Evolutionary conservation across 2,329 filamentous ascomycete genomes (phyloP).

Genomic region (Clarireedia monteithiana): DNA sequence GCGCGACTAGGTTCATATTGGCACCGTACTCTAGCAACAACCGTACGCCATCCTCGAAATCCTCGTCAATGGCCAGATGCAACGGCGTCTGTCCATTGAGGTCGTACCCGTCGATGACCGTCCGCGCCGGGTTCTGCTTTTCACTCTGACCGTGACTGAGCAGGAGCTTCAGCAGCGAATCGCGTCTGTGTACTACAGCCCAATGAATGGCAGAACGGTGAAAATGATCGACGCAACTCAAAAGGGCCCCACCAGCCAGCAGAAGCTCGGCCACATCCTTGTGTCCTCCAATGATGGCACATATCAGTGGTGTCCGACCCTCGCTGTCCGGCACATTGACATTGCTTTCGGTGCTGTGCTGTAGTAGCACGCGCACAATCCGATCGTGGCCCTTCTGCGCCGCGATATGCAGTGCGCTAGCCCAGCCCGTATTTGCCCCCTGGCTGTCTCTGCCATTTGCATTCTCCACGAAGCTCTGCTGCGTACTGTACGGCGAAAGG

Average conservation of each 20-base stretch:
- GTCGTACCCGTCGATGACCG: slow-evolving; percentile 9
- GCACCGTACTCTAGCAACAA: slow-evolving; percentile 11
- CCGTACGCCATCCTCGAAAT: slow-evolving; percentile 9
- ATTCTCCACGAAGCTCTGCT: too few relatives aligned
- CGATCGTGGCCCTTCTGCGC: neutral
- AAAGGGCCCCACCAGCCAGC: neutral
- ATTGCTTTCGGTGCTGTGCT: neutral
- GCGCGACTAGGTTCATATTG: slow-evolving; percentile 6
- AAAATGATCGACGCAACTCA: neutral
- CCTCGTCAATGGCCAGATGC: slow-evolving; percentile 12
- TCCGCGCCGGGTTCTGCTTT: neutral
- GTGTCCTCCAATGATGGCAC: neutral
- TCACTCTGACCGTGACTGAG: neutral
- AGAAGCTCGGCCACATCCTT: neutral
- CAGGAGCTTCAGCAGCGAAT: neutral
- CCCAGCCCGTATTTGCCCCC: neutral
- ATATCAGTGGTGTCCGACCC: neutral
- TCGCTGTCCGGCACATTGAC: neutral
- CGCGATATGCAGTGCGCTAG: neutral
- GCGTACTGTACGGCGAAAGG: too few relatives aligned
- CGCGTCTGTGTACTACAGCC: neutral
- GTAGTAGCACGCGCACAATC: neutral
- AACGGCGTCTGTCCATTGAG: slow-evolving; percentile 12
- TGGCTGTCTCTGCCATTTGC: too few relatives aligned
- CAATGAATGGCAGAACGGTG: neutral